These are phyloP conservation scores for Myriosclerotinia duriaeana DNA, from an alignment of 2,329 filamentous ascomycete species.

Conservation along the genomic window DNA sequence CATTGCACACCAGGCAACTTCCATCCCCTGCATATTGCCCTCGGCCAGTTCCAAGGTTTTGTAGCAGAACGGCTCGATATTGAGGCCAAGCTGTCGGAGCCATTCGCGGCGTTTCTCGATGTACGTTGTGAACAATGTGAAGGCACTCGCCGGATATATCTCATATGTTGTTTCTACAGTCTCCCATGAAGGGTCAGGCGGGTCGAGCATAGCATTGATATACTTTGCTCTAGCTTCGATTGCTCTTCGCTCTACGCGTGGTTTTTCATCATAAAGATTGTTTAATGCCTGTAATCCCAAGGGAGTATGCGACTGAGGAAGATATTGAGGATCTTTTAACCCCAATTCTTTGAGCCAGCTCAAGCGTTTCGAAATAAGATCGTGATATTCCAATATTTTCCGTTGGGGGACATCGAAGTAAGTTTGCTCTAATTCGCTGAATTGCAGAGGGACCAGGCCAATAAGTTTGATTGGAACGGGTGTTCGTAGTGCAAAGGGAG, in stretches of 20 bases:
- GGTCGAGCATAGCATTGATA: not conserved
- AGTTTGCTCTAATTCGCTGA: not conserved
- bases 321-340: not conserved
- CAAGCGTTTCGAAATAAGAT: not conserved
- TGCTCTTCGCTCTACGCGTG: slow-evolving; percentile 6
- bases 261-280: not conserved
- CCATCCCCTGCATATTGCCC: slow-evolving; percentile 10
- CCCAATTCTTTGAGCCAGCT: not conserved
- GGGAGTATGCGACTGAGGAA: not conserved
- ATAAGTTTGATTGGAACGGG: slow-evolving; percentile 3
- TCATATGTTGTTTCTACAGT: not conserved
- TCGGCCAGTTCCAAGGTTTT: not conserved
- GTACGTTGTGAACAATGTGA: not conserved
- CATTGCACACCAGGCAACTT: not conserved
- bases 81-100: not conserved
- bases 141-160: slow-evolving; percentile 9
- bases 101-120: not conserved
- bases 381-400: not conserved
- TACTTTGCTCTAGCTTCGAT: slow-evolving; percentile 10
- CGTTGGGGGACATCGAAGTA: not conserved
- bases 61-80: not conserved
- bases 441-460: not conserved
- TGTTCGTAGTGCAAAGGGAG: not conserved
- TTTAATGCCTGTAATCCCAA: not conserved
- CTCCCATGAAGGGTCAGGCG: not conserved